Evolutionary conservation across 306 rosid genomes (phyloP).

Genomic region (Albizia julibrissin): DNA sequence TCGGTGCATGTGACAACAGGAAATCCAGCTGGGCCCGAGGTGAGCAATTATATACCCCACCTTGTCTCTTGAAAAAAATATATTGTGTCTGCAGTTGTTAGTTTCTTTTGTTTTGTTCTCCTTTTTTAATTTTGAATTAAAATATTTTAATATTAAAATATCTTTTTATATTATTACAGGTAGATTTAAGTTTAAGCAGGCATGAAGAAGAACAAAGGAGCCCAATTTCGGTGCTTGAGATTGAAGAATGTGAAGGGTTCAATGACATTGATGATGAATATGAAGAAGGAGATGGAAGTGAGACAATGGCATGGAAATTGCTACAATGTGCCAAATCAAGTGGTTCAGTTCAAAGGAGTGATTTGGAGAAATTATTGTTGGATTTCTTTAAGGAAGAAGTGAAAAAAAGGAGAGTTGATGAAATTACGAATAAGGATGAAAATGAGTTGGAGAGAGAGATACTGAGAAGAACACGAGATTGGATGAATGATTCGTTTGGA

Average conservation of each 20-base stretch:
- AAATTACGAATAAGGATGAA: background rate
- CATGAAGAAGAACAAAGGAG: constrained; percentile 60
- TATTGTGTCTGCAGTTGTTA: constrained; percentile 33
- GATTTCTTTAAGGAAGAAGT: constrained; percentile 48
- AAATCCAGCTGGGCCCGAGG: constrained; percentile 39
- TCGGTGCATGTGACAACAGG: constrained; percentile 29
- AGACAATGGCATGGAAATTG: constrained; percentile 33
- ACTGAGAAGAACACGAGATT: constrained; percentile 36
- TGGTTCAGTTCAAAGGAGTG: constrained; percentile 22
- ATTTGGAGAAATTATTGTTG: constrained; percentile 32
- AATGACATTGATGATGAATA: background rate
- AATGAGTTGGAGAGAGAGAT: constrained; percentile 30
- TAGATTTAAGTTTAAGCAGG: background rate
- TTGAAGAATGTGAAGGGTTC: constrained; percentile 46
- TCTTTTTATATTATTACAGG: constrained; percentile 26
- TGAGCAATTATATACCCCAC: constrained; percentile 45
- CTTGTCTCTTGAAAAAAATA: constrained; percentile 24
- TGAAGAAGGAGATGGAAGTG: constrained; percentile 38
- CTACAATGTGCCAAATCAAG: constrained; percentile 39
- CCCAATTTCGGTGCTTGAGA: constrained; percentile 70
- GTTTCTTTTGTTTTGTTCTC: background rate
- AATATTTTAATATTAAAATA: background rate
- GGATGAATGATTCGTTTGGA: constrained; percentile 31
- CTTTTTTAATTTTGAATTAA: background rate
- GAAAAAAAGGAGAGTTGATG: background rate